These are phyloP conservation scores for Hypoxylon sp. DNA, from an alignment of 2,329 filamentous ascomycete species.

Conservation along the genomic window DNA sequence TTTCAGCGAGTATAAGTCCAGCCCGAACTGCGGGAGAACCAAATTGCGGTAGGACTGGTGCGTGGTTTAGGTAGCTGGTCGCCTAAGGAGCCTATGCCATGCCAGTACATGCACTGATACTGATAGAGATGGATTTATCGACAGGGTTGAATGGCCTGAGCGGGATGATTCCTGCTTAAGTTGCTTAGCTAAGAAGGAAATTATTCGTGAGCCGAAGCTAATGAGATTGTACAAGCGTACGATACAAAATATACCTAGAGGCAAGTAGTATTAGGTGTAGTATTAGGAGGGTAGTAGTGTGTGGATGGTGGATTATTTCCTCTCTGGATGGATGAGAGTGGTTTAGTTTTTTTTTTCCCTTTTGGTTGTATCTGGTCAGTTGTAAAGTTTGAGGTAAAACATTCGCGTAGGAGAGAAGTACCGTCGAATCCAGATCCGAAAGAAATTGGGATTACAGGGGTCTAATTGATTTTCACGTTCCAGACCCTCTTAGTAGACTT, in stretches of 20 bases:
- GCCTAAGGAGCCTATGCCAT: constrained; percentile 37
- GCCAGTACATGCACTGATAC: constrained; percentile 39
- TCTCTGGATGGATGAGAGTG: constrained; percentile 1
- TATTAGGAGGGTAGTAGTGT: constrained; percentile 21
- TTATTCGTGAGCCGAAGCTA: constrained; percentile 37
- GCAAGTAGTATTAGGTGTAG: constrained; percentile 8
- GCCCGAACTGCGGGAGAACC: constrained; percentile 19
- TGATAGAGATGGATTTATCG: constrained; percentile 40
- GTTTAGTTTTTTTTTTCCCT: constrained; percentile 6
- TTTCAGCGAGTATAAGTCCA: constrained; percentile 33
- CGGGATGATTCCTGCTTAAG: constrained; percentile 25
- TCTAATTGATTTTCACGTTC: constrained; percentile 43
- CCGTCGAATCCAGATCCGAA: constrained; percentile 43
- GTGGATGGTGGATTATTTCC: constrained; percentile 1
- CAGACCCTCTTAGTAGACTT: constrained; percentile 39
- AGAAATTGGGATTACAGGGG: constrained; percentile 46
- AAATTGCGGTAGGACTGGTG: constrained; percentile 33
- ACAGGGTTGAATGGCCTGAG: constrained; percentile 39
- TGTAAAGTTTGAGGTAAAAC: constrained; percentile 41
- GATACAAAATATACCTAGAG: background rate
- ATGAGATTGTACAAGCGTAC: constrained; percentile 11
- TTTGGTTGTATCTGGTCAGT: constrained; percentile 4
- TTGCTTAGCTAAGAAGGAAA: constrained; percentile 38
- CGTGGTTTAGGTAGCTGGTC: constrained; percentile 32
- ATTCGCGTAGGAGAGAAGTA: constrained; percentile 41